Base-by-base conservation (phyloP, 495 filamentous ascomycete genomes). In the Penicillium angulare region DNA sequence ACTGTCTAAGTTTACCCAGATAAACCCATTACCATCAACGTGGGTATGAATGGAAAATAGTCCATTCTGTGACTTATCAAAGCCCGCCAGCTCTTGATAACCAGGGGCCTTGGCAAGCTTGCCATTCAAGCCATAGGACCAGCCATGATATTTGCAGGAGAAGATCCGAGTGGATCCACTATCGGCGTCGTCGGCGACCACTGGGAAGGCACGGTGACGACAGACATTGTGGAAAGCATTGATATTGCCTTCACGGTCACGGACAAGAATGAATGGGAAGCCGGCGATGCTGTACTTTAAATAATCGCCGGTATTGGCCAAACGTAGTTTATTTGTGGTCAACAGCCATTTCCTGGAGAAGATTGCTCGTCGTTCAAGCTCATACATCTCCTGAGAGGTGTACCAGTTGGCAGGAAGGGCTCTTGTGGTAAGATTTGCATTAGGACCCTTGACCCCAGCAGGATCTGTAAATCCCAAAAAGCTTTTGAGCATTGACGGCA, bases 191-290 rank as follows among this genome's bases (percentile, higher is more conserved):
- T 75, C 73, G 9, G 70, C 72, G 7, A 82, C 77, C 17, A 84
- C 70, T 7, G 79, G 78, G 59, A 75, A 82, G 23, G 79, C 79
- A 9, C 79, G 75, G 52, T 84, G 80, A 23, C 80, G 65, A 52
- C 80, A 83, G 29, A 80, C 72, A 48, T 83, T 83, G 63, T 83
- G 76, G 58, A 84, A 82, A n/a, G 71, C 79, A 35, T 79, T 81
- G 59, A 82, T 71, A 2, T 63, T 66, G 27, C 71, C 74, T 8
- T 77, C 55, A 29, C 74, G 74, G 39, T 79, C 77, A 10, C 65
- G 63, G n/a, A 72, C 65, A 5, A 82, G 52, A 35, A 82, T 63
- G 53, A 83, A 77, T 5, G 66, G 56, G 56, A 72, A 81, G 15
- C 73, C 75, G 17, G 78, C 76, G 3, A 78, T 50, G 10, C 75